Evolutionary conservation across 345 rosid species (phyloP).

Genomic region (Aethionema arabicum): DNA sequence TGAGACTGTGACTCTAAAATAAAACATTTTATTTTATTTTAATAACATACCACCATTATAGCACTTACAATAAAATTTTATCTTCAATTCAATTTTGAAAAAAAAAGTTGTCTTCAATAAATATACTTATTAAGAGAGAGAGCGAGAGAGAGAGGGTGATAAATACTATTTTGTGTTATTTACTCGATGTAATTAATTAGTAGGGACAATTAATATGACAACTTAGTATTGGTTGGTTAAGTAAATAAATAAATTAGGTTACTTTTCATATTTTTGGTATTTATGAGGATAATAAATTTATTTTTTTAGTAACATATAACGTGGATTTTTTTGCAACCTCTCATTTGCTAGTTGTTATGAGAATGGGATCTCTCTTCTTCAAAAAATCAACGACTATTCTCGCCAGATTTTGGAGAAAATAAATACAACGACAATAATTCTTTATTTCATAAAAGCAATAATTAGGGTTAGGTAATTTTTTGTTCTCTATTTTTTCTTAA

Average conservation of each 20-base stretch:
- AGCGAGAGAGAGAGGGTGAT: too few relatives aligned
- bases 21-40: too few relatives aligned
- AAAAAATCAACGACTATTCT: background rate
- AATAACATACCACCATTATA: too few relatives aligned
- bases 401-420: background rate
- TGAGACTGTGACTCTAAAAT: background rate
- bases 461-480: slow-evolving; percentile 1
- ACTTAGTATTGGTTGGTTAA: too few relatives aligned
- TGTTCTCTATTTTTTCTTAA: background rate
- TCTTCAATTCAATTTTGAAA: too few relatives aligned
- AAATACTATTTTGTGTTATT: too few relatives aligned
- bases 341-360: slow-evolving; percentile 28
- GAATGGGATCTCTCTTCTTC: slow-evolving; percentile 10
- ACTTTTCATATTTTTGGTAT: slow-evolving; percentile 7
- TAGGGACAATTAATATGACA: too few relatives aligned
- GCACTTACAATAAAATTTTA: too few relatives aligned
- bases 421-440: slow-evolving; percentile 15
- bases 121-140: too few relatives aligned
- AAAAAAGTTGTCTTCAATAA: too few relatives aligned
- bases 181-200: too few relatives aligned
- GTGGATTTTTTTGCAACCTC: slow-evolving; percentile 23
- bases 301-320: slow-evolving; percentile 11
- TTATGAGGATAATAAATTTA: slow-evolving; percentile 9
- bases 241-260: background rate
- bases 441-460: too few relatives aligned